A percentile compares a stretch with the other conserved stretches of the same genome.
Conservation (phyloP, 1,284 basidiomycete species). For the Singerocomus inundabilis region DNA sequence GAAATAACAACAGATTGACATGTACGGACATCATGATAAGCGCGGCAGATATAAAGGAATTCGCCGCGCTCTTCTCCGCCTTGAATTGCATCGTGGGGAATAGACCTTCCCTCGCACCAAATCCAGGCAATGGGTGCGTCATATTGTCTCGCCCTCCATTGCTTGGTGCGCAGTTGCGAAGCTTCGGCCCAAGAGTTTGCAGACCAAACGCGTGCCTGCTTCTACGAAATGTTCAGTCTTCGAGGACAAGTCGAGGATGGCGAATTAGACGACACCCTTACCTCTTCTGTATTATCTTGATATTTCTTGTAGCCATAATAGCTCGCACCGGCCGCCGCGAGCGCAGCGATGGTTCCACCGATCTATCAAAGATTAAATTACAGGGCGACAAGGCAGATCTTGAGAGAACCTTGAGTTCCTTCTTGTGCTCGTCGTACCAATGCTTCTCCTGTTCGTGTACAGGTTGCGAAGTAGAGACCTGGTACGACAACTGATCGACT, state of each 20-base stretch:
- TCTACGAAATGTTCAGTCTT: conserved; percentile 33
- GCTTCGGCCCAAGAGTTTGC: conserved; percentile 56
- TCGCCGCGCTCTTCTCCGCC: conserved; percentile 55
- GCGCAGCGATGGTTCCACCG: conserved; percentile 58
- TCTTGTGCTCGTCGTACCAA: conserved; percentile 60
- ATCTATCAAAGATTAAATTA: conserved; percentile 40
- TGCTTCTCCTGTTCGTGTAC: conserved; percentile 51
- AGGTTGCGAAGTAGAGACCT: conserved; percentile 35
- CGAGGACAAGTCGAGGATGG: not conserved
- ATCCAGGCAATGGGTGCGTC: conserved; percentile 58
- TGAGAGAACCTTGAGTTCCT: conserved; percentile 51
- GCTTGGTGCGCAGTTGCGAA: conserved; percentile 50
- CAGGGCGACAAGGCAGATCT: not conserved
- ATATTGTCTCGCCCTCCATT: conserved; percentile 47
- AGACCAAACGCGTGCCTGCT: conserved; percentile 52
- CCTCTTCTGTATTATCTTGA: conserved; percentile 57
- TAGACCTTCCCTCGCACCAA: conserved; percentile 52
- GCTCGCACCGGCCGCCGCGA: conserved; percentile 51
- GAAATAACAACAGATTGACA: not conserved
- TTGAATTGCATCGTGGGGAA: conserved; percentile 56
- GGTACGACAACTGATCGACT: conserved; percentile 30
- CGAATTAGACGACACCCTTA: conserved; percentile 21
- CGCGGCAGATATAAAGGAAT: conserved; percentile 56
- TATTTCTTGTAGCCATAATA: conserved; percentile 54
- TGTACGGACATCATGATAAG: conserved; percentile 54